These are phyloP conservation scores for Lactifluus piperatus DNA, from an alignment of 768 basidiomycete species.

Conservation along the genomic window DNA sequence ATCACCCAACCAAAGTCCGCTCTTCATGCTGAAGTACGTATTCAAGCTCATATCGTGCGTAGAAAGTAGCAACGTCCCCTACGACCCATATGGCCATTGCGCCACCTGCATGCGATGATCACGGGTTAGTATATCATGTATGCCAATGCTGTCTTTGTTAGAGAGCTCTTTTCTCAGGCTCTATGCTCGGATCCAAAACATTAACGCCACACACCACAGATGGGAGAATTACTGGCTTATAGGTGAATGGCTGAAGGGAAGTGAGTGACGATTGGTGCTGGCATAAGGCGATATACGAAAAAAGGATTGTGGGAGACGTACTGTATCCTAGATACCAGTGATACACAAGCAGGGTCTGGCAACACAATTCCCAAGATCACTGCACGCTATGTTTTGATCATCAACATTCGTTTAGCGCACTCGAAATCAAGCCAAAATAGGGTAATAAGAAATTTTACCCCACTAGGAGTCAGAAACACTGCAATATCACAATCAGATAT, in stretches of 20 bases:
- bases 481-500: background rate
- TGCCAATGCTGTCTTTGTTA: background rate
- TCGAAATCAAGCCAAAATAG: background rate
- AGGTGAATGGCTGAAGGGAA: too few relatives aligned
- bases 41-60: background rate
- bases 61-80: background rate
- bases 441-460: too few relatives aligned
- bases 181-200: background rate
- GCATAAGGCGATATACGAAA: background rate
- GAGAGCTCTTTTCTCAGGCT: background rate
- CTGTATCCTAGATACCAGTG: too few relatives aligned
- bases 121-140: background rate
- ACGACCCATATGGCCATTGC: background rate
- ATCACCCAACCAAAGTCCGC: background rate
- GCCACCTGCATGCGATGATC: background rate
- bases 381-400: too few relatives aligned
- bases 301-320: too few relatives aligned
- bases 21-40: background rate
- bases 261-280: background rate
- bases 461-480: too few relatives aligned
- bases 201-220: too few relatives aligned
- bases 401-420: background rate
- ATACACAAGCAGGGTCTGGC: too few relatives aligned
- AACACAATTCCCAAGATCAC: background rate
- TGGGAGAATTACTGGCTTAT: too few relatives aligned